phyloP scores from a whole-genome alignment of 306 rosid species.

The Sindora glabra region DNA sequence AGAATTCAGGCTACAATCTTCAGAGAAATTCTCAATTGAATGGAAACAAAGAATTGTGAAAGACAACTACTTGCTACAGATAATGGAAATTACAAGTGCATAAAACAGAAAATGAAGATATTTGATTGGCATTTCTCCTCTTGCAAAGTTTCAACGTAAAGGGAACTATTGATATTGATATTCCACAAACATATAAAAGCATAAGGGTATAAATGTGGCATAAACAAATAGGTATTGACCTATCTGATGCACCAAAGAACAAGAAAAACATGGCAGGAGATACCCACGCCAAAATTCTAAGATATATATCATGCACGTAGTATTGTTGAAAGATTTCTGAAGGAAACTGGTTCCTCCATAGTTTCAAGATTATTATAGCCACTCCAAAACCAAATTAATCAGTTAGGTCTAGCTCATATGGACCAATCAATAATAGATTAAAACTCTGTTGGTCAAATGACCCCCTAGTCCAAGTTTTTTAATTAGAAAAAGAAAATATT shows the following conservation, averaged over 20 bases:
- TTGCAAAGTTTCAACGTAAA: background rate
- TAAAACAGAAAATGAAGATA: background rate
- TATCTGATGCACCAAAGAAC: background rate
- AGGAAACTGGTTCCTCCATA: too few relatives aligned
- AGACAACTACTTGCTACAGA: background rate
- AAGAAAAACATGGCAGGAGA: background rate
- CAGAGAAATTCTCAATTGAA: background rate
- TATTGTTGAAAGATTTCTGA: background rate
- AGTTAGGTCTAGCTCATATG: too few relatives aligned
- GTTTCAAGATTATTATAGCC: too few relatives aligned
- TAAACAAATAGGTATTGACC: background rate
- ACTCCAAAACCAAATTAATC: too few relatives aligned
- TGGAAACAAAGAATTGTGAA: background rate
- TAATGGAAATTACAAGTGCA: background rate
- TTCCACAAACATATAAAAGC: background rate
- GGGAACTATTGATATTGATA: background rate
- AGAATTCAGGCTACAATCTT: constrained; percentile 8
- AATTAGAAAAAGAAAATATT: too few relatives aligned
- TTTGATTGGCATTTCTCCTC: background rate
- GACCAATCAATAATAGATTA: too few relatives aligned
- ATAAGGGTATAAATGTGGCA: background rate
- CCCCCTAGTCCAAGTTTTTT: too few relatives aligned
- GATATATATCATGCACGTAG: background rate
- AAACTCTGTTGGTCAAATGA: too few relatives aligned
- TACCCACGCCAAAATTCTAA: background rate